A percentile compares a stretch with the other conserved stretches of the same genome.
phyloP scores from a whole-genome alignment of 495 filamentous ascomycete species.

The Talaromyces liani region DNA sequence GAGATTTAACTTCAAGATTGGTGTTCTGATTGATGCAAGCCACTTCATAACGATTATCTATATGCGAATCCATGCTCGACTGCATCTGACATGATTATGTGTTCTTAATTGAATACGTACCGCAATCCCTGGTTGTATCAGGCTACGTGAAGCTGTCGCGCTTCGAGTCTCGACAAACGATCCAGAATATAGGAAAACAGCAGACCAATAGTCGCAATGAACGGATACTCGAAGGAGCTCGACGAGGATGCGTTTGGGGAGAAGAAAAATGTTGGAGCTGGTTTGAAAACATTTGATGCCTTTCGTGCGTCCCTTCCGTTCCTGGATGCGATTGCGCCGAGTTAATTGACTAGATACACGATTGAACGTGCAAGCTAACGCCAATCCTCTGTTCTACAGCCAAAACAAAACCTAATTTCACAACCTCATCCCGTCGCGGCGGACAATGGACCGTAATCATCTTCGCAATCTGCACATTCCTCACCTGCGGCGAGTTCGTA shows the following conservation, averaged over 20 bases:
- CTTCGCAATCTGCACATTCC: constrained; percentile 58
- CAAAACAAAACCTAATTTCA: constrained; percentile 93
- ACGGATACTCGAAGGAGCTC: constrained; percentile 62
- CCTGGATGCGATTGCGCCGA: background rate
- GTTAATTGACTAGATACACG: background rate
- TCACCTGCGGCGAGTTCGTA: constrained; percentile 67
- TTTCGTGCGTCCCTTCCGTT: constrained; percentile 63
- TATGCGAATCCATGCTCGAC: background rate
- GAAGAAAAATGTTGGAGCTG: constrained; percentile 50
- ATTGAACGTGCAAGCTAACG: constrained; percentile 12
- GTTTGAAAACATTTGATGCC: constrained; percentile 85
- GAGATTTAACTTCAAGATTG: background rate
- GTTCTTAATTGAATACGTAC: constrained; percentile 6
- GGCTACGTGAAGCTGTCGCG: background rate
- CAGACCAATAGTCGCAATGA: constrained; percentile 40
- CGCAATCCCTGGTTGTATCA: background rate
- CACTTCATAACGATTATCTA: background rate
- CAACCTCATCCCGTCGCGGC: constrained; percentile 70
- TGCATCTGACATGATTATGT: background rate
- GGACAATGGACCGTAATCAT: constrained; percentile 91
- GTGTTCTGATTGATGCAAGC: background rate
- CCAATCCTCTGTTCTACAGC: constrained; percentile 42
- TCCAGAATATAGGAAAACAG: background rate
- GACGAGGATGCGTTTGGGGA: constrained; percentile 75
- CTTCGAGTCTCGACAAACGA: background rate